Evolutionary conservation across 1,284 basidiomycete species (phyloP).

Genomic region (Termitomyces sp.): DNA sequence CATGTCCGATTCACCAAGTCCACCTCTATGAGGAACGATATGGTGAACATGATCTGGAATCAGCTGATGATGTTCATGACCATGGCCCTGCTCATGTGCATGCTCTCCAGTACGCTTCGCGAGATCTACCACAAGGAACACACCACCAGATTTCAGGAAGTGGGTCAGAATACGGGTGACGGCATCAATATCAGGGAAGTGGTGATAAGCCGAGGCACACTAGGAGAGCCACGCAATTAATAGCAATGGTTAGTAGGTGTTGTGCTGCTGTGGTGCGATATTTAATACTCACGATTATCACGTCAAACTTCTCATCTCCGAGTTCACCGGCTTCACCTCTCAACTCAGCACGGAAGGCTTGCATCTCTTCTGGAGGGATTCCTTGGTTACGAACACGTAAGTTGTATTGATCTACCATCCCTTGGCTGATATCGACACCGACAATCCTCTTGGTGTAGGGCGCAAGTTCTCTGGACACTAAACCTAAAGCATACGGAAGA

Average conservation of each 20-base stretch:
- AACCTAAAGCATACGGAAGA: conserved; percentile 34
- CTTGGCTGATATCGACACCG: conserved; percentile 66
- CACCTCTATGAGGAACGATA: conserved; percentile 48
- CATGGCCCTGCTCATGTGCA: conserved; percentile 5
- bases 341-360: conserved; percentile 46
- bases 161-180: conserved; percentile 45
- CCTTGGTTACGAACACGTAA: conserved; percentile 47
- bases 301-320: conserved; percentile 51
- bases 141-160: conserved; percentile 59
- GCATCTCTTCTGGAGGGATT: conserved; percentile 53
- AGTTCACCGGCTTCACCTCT: conserved; percentile 44
- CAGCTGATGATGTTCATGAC: conserved; percentile 6
- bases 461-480: conserved; percentile 50
- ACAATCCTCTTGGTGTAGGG: conserved; percentile 51
- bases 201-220: conserved; percentile 69
- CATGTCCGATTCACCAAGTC: conserved; percentile 45
- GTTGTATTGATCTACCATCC: conserved; percentile 60
- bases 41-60: conserved; percentile 28
- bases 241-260: background rate
- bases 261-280: background rate
- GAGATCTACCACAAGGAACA: conserved; percentile 45
- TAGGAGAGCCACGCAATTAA: conserved; percentile 20
- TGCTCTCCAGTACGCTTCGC: conserved; percentile 10
- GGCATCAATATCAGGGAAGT: conserved; percentile 46
- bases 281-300: conserved; percentile 37